Conservation (phyloP, 371 early-diverging fungal species). For the Circinella minor region DNA sequence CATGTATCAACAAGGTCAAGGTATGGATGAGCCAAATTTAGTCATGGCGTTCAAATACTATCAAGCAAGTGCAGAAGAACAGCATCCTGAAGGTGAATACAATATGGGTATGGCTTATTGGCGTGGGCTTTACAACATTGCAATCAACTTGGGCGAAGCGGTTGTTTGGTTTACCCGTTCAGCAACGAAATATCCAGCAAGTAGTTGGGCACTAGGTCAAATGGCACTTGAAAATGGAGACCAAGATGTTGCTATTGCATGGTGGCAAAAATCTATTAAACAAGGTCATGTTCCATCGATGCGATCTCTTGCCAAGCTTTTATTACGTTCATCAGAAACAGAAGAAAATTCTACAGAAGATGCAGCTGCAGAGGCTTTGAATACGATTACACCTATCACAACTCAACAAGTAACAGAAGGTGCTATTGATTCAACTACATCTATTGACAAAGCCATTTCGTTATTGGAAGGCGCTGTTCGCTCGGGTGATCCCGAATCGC, state of each 20-base stretch:
- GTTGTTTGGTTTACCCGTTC: conserved; percentile 38
- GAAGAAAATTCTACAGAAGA: not conserved
- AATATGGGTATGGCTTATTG: conserved; percentile 20
- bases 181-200: conserved; percentile 27
- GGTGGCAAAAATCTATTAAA: conserved; percentile 44
- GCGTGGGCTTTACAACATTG: not conserved
- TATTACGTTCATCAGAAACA: conserved; percentile 13
- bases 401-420: not conserved
- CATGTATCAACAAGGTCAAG: conserved; percentile 29
- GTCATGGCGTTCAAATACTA: conserved; percentile 47
- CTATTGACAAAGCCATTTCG: conserved; percentile 20
- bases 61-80: conserved; percentile 35
- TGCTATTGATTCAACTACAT: no score
- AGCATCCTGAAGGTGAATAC: conserved; percentile 35
- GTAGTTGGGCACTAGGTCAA: conserved; percentile 44
- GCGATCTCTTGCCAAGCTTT: conserved; percentile 28
- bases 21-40: conserved; percentile 6
- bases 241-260: conserved; percentile 40
- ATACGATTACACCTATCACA: not conserved
- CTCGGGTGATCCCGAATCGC: conserved; percentile 41
- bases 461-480: conserved; percentile 29
- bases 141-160: conserved; percentile 20
- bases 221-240: conserved; percentile 40
- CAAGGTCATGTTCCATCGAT: conserved; percentile 42
- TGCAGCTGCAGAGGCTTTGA: not conserved